phyloP scores from a whole-genome alignment of 805 yeast species.

The Grigorovia transvaalensis region DNA sequence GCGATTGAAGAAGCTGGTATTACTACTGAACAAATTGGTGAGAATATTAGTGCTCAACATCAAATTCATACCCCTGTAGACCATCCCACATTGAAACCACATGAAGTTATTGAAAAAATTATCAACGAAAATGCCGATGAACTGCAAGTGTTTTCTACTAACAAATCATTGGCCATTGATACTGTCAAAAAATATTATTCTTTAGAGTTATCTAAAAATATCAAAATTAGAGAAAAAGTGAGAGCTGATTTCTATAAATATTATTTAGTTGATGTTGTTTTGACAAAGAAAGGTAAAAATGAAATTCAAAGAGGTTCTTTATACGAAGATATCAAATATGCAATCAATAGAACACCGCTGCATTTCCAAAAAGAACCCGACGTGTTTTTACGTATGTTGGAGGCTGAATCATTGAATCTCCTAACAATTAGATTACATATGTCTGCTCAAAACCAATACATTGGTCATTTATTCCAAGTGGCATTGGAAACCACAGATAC shows the following conservation, averaged over 20 bases:
- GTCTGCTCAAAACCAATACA: constrained; percentile 29
- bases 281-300: constrained; percentile 75
- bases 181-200: constrained; percentile 70
- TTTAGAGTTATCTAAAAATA: constrained; percentile 71
- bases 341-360: constrained; percentile 67
- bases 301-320: constrained; percentile 73
- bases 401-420: constrained; percentile 76
- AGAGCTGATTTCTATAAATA: constrained; percentile 52
- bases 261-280: constrained; percentile 59
- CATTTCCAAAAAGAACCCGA: constrained; percentile 72
- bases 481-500: constrained; percentile 68
- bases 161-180: constrained; percentile 50
- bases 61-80: constrained; percentile 69
- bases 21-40: constrained; percentile 71
- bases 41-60: constrained; percentile 58
- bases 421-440: constrained; percentile 51
- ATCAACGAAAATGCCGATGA: constrained; percentile 26
- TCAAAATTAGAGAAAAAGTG: constrained; percentile 63
- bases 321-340: constrained; percentile 85
- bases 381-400: constrained; percentile 75
- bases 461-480: constrained; percentile 39
- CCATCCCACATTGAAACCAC: constrained; percentile 45
- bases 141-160: constrained; percentile 35
- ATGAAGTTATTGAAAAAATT: constrained; percentile 41
- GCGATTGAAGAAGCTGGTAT: constrained; percentile 67